Conservation (phyloP, 108 stramenopile genomes). For the Cyclotella cryptica region DNA sequence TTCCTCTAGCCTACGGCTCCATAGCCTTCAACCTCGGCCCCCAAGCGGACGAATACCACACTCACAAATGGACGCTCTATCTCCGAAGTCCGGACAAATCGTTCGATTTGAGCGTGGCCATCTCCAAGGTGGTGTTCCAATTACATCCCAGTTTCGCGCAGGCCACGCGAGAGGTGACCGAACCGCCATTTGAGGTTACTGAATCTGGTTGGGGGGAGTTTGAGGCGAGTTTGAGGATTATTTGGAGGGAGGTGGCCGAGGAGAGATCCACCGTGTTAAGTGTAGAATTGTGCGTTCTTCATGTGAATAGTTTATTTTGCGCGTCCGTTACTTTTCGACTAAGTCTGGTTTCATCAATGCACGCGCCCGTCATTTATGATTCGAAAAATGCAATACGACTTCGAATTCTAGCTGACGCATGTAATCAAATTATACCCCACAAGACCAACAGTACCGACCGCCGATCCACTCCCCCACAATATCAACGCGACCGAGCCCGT, state of each 20-base stretch:
- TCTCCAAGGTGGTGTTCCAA: slow-evolving; percentile 95
- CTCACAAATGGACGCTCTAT: too few species aligned
- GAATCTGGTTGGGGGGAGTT: slow-evolving; percentile 99
- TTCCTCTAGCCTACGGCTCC: too few species aligned
- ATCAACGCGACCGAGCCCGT: slow-evolving; percentile 61
- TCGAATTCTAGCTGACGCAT: slow-evolving; percentile 67
- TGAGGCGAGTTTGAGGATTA: slow-evolving; percentile 92
- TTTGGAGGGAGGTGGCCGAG: slow-evolving; percentile 90
- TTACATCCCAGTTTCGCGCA: slow-evolving; percentile 94
- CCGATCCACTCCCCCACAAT: slow-evolving; percentile 19
- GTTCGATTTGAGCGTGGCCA: slow-evolving; percentile 75
- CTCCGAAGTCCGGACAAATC: too few species aligned
- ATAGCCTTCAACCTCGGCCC: too few species aligned
- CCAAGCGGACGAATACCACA: too few species aligned
- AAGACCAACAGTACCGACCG: slow-evolving; percentile 14
- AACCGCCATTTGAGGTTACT: slow-evolving; percentile 92
- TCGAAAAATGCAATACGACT: neutral
- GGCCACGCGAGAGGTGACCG: slow-evolving; percentile 80
- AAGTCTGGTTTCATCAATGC: too few species aligned
- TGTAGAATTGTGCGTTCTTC: slow-evolving; percentile 4
- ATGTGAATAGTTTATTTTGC: neutral
- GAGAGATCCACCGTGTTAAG: slow-evolving; percentile 50
- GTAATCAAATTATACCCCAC: slow-evolving; percentile 87
- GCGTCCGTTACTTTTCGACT: neutral
- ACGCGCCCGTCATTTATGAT: too few species aligned